Base-by-base conservation (phyloP, 108 stramenopile species). In the Asterionellopsis glacialis region DNA sequence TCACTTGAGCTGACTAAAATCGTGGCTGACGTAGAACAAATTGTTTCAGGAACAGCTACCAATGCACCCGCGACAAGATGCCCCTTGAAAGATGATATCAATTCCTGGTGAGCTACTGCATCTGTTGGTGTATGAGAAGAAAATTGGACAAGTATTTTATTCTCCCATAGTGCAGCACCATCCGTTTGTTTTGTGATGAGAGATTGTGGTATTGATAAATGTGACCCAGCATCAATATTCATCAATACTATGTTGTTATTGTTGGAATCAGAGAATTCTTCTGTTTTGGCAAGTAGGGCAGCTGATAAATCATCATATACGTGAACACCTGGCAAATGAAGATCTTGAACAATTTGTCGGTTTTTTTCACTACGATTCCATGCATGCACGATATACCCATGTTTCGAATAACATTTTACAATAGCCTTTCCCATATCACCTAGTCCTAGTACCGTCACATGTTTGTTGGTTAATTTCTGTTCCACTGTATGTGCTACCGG, bases 351-450 rank as follows among this genome's bases (percentile, higher is more conserved):
- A 16, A 19, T 16, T 21, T 48, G 16, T 7, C 47, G 47, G 1
- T 48, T 48, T 21, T 48, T 21, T 48, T 48, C 47, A 21, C 47
- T 21, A 16, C 47, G 47, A 48, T 48, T 48, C 47, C 47, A 48
- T 16, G 47, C 47, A 21, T 48, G 47, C 9, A 48, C 47, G 16
- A 5, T 16, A 21, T 48, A 48, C 9, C 47, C 47, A 21, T 48
- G 47, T 48, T 48, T 48, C 5, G 47, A 16, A 21, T 48, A 48
- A 21, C 47, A 48, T 48, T 48, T 2, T 21, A 48, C 19, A 48
- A 48, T 48, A 4, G 47, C 47, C 9, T 48, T 48, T 7, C 47
- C 47, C 47, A 48, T 48, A 9, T 21, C 47, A 4, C 47, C 47
- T 9, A 48, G 21, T 16, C 47, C 47, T 5, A 48, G 19, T 5